A percentile compares a stretch with the other conserved stretches of the same genome.
phyloP scores from a whole-genome alignment of 805 yeast genomes.

The Barnettozyma sucrosica region DNA sequence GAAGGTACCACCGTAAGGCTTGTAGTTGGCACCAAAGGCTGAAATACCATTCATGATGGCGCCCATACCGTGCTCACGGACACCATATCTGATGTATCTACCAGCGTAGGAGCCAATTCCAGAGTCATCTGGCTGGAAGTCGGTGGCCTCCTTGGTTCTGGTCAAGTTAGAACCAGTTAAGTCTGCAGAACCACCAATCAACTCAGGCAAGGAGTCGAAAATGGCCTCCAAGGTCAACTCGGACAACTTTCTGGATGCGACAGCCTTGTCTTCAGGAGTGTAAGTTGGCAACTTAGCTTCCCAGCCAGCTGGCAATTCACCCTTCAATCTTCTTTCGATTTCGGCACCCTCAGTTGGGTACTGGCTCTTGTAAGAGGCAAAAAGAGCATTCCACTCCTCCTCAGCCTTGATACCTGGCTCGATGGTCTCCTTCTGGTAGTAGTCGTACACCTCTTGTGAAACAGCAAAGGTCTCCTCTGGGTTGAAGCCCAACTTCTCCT shows the following conservation, averaged over 20 bases:
- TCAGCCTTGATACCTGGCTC: constrained; percentile 62
- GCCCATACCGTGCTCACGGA: constrained; percentile 99
- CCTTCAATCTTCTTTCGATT: constrained; percentile 67
- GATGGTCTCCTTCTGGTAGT: constrained; percentile 48
- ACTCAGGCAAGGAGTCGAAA: constrained; percentile 68
- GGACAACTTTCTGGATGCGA: constrained; percentile 92
- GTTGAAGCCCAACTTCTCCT: constrained; percentile 79
- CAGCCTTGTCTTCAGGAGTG: constrained; percentile 70
- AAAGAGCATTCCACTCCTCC: constrained; percentile 65
- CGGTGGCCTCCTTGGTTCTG: constrained; percentile 74
- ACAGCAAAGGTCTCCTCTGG: constrained; percentile 76
- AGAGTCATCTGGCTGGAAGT: constrained; percentile 85
- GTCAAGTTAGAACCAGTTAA: constrained; percentile 96
- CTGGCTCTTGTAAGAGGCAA: constrained; percentile 55
- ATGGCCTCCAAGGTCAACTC: constrained; percentile 69
- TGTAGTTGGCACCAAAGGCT: constrained; percentile 82
- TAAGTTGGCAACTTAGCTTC: constrained; percentile 69
- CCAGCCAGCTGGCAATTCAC: constrained; percentile 83
- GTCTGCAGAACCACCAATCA: constrained; percentile 98
- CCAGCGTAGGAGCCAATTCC: constrained; percentile 84
- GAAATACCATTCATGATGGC: constrained; percentile 96
- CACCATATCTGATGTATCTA: constrained; percentile 95
- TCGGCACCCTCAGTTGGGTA: constrained; percentile 79
- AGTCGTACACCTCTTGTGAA: constrained; percentile 76
- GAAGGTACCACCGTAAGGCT: constrained; percentile 96